Percentiles rank a stretch among this genome's conserved stretches.
These are phyloP conservation scores for Coemansia sp. DNA, from an alignment of 192 early-diverging fungal genomes.

Conservation along the genomic window DNA sequence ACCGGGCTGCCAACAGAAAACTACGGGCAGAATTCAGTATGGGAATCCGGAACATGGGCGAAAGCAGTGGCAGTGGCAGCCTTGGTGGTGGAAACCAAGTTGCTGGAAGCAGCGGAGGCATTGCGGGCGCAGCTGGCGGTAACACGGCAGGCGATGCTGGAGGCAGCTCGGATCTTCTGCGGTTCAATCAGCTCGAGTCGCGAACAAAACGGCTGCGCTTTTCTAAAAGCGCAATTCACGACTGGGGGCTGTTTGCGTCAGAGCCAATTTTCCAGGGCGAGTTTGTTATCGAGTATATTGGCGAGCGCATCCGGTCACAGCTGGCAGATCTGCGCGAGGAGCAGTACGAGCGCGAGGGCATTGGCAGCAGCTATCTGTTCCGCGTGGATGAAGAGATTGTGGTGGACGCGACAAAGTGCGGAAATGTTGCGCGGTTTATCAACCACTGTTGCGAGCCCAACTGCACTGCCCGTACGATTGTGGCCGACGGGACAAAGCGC, in stretches of 20 bases:
- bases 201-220: conserved; percentile 90
- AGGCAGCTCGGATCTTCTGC: conserved; percentile 71
- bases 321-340: conserved; percentile 95
- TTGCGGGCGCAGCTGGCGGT: not conserved
- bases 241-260: conserved; percentile 96
- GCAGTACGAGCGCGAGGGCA: conserved; percentile 88
- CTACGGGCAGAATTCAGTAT: conserved; percentile 59
- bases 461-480: conserved; percentile 94
- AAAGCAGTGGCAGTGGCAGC: conserved; percentile 14
- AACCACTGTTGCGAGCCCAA: conserved; percentile 99
- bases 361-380: conserved; percentile 94
- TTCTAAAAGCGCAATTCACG: conserved; percentile 92
- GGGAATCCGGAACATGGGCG: conserved; percentile 59
- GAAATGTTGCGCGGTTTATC: conserved; percentile 96
- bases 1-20: conserved; percentile 67
- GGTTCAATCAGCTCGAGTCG: conserved; percentile 91
- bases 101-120: conserved; percentile 2
- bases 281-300: conserved; percentile 98
- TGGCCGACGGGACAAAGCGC: conserved; percentile 86
- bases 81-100: conserved; percentile 6
- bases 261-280: conserved; percentile 91
- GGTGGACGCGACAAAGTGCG: conserved; percentile 96
- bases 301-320: conserved; percentile 91
- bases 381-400: conserved; percentile 92
- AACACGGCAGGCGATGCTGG: not conserved